A percentile compares a stretch with the other conserved stretches of the same genome.
Conservation (phyloP, 1,284 basidiomycete genomes). For the Vanrija sp. region DNA sequence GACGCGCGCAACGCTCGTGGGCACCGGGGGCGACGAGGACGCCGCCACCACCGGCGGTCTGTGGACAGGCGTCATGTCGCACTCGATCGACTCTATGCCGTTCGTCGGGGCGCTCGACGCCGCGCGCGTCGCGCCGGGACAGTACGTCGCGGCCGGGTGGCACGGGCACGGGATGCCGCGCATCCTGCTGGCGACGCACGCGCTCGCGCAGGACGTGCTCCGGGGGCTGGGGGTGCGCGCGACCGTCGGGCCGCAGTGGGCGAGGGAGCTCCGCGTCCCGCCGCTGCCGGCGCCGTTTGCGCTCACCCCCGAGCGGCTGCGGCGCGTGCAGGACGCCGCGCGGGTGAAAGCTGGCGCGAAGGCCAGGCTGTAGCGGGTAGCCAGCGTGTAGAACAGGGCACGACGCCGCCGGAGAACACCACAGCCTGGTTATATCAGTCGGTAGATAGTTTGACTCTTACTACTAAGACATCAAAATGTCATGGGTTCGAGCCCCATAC, state of each 20-base stretch:
- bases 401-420: too few species aligned
- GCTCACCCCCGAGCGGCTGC: slow-evolving; percentile 14
- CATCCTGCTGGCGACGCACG: slow-evolving; percentile 22
- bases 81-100: slow-evolving; percentile 27
- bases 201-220: slow-evolving; percentile 15
- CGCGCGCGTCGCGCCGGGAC: slow-evolving; percentile 9
- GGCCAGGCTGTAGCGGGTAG: too few species aligned
- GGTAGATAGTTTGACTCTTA: too few species aligned
- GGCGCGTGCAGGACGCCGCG: too few species aligned
- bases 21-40: not conserved
- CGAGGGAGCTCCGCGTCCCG: slow-evolving; percentile 7
- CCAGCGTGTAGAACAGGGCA: too few species aligned
- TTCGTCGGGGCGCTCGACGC: slow-evolving; percentile 20
- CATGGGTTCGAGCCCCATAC: too few species aligned
- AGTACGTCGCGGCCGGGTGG: slow-evolving; percentile 23
- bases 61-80: slow-evolving; percentile 31
- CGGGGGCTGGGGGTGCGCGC: slow-evolving; percentile 5
- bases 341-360: too few species aligned
- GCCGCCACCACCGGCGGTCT: slow-evolving; percentile 8
- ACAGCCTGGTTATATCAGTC: too few species aligned
- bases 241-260: not conserved
- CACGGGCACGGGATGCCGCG: slow-evolving; percentile 28
- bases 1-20: slow-evolving; percentile 14
- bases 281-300: slow-evolving; percentile 19
- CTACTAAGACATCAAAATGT: too few species aligned